Evolutionary conservation across 2,329 filamentous ascomycete species (phyloP).

Genomic region (Sclerotinia nivalis): DNA sequence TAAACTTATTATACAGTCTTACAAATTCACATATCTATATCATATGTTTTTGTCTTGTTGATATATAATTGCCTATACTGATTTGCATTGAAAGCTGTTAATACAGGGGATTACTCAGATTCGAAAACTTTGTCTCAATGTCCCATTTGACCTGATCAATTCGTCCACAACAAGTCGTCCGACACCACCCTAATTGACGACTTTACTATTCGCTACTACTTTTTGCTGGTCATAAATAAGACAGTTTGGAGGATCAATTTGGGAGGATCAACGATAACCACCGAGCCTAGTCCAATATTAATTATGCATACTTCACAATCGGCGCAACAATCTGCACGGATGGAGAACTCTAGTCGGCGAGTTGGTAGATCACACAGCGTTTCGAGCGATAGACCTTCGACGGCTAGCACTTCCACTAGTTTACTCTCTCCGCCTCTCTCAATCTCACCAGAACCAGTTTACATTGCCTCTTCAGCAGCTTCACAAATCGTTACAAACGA

Average conservation of each 20-base stretch:
- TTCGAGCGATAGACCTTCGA: conserved; percentile 70
- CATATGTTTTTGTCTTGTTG: not conserved
- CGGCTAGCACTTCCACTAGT: conserved; percentile 53
- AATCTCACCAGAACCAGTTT: conserved; percentile 77
- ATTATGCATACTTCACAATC: conserved; percentile 12
- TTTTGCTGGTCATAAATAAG: conserved; percentile 16
- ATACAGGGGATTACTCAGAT: conserved; percentile 2
- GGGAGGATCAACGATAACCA: not conserved
- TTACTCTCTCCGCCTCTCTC: conserved; percentile 66
- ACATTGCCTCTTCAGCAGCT: conserved; percentile 84
- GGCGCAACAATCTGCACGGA: conserved; percentile 6
- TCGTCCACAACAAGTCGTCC: not conserved
- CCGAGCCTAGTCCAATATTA: not conserved
- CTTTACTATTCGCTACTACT: not conserved
- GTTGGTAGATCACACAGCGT: conserved; percentile 54
- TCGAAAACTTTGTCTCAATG: conserved; percentile 4
- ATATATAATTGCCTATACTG: conserved; percentile 1
- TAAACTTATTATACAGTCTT: not conserved
- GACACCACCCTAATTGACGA: not conserved
- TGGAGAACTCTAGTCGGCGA: conserved; percentile 24
- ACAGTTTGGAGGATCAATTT: not conserved
- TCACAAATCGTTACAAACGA: conserved; percentile 90
- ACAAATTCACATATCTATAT: not conserved
- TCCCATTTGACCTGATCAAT: conserved; percentile 2
- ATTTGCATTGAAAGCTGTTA: not conserved